These are phyloP conservation scores for Penicillium janthinellum DNA, from an alignment of 2,329 filamentous ascomycete genomes.

Conservation along the genomic window DNA sequence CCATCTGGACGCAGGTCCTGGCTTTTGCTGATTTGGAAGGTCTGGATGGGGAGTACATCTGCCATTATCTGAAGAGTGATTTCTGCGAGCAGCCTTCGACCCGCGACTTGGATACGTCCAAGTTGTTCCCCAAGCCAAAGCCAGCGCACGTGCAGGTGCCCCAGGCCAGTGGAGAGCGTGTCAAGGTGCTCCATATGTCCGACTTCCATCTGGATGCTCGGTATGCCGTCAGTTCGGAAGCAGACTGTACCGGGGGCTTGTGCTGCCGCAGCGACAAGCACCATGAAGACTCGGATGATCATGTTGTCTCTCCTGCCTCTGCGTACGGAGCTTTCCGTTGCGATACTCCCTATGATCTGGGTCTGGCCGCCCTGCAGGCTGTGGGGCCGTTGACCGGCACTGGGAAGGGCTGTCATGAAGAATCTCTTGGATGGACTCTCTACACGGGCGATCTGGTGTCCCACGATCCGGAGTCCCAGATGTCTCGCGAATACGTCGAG, in stretches of 20 bases:
- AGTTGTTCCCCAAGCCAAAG: conserved; percentile 58
- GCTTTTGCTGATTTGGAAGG: conserved; percentile 56
- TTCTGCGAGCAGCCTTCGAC: conserved; percentile 54
- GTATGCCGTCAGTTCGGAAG: conserved; percentile 56
- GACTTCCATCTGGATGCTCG: conserved; percentile 60
- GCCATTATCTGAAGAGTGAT: conserved; percentile 50
- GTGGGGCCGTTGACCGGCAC: conserved; percentile 60
- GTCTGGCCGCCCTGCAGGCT: conserved; percentile 58
- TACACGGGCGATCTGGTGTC: conserved; percentile 62
- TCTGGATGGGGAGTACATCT: conserved; percentile 60
- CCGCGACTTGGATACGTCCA: conserved; percentile 47
- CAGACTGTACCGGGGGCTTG: conserved; percentile 54
- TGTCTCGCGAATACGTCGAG: conserved; percentile 56
- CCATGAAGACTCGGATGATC: conserved; percentile 37
- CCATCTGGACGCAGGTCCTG: conserved; percentile 61
- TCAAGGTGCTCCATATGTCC: conserved; percentile 59
- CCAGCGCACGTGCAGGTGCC: conserved; percentile 49
- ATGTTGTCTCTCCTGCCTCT: conserved; percentile 51
- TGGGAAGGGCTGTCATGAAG: conserved; percentile 41
- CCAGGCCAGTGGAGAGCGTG: conserved; percentile 53
- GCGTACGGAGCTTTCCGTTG: conserved; percentile 59
- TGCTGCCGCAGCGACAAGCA: conserved; percentile 54
- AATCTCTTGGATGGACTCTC: conserved; percentile 55
- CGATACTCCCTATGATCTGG: conserved; percentile 61
- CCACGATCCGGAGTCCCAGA: conserved; percentile 56